Evolutionary conservation across 1,139 yeast genomes (phyloP).

Genomic region (Candida glucosophila): DNA sequence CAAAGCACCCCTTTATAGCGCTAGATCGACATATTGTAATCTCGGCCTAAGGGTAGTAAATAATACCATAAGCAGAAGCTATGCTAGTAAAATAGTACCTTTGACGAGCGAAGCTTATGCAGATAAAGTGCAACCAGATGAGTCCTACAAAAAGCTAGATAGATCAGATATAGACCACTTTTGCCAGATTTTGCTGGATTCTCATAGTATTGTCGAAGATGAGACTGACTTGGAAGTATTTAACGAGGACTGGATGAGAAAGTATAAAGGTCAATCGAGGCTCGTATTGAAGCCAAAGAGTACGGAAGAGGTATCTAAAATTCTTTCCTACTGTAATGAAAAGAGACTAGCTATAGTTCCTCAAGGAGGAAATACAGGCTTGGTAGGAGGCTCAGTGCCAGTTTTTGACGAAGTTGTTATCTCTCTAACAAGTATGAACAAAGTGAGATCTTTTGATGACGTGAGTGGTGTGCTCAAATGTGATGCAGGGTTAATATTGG

Average conservation of each 20-base stretch:
- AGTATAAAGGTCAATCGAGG: conserved; percentile 80
- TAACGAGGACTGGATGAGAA: conserved; percentile 96
- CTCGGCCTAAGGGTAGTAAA: too few relatives aligned
- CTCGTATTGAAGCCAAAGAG: conserved; percentile 80
- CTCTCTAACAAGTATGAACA: conserved; percentile 63
- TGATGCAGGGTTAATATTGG: conserved; percentile 88
- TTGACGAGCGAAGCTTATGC: conserved; percentile 61
- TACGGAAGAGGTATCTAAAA: conserved; percentile 68
- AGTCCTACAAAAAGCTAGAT: conserved; percentile 38
- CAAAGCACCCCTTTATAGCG: too few relatives aligned
- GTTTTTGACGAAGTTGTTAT: conserved; percentile 84
- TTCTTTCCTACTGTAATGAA: conserved; percentile 76
- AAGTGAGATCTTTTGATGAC: conserved; percentile 71
- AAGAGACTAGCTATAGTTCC: conserved; percentile 81
- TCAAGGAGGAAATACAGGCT: conserved; percentile 95
- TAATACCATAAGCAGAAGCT: too few relatives aligned
- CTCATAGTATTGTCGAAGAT: conserved; percentile 42
- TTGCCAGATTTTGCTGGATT: conserved; percentile 42
- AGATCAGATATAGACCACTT: conserved; percentile 56
- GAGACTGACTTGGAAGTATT: conserved; percentile 58
- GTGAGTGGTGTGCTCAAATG: conserved; percentile 80
- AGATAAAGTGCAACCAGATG: conserved; percentile 38
- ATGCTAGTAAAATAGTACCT: conserved; percentile 36
- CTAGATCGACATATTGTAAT: too few relatives aligned
- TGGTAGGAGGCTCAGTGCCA: conserved; percentile 93